Percentiles rank a stretch among this genome's conserved stretches.
Conservation (phyloP, 768 basidiomycete genomes). For the Inosperma sp. region DNA sequence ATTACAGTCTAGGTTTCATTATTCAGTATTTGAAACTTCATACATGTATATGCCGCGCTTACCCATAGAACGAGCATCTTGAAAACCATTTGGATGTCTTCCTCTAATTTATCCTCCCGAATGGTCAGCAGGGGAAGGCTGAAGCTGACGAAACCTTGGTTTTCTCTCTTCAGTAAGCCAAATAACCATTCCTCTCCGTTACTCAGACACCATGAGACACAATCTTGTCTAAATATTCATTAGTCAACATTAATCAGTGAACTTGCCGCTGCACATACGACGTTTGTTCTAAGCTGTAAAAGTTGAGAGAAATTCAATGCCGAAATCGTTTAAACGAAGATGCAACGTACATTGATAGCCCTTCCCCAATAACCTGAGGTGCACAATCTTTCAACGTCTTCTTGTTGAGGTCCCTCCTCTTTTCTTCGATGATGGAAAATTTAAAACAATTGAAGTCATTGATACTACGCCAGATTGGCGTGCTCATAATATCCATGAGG, state of each 20-base stretch:
- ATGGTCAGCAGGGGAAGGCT: neutral
- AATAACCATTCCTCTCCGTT: neutral
- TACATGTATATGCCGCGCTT: neutral
- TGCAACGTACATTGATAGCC: neutral
- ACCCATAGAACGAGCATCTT: too few species aligned
- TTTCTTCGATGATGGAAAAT: neutral
- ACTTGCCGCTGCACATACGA: too few species aligned
- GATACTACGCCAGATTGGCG: neutral
- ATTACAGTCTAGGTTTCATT: neutral
- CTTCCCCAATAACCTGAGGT: neutral
- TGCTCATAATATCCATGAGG: neutral
- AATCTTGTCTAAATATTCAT: neutral
- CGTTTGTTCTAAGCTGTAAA: too few species aligned
- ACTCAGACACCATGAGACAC: neutral
- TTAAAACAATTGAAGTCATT: neutral
- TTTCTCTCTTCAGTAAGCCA: neutral
- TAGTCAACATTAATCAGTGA: neutral
- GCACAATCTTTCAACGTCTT: neutral
- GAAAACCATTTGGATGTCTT: neutral
- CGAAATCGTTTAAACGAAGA: neutral
- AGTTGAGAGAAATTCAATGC: neutral
- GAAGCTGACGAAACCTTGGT: too few species aligned
- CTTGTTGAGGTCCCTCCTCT: neutral
- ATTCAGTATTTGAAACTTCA: neutral
- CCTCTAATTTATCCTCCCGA: neutral